These are phyloP conservation scores for Kwoniella europaea DNA, from an alignment of 768 basidiomycete species.

Conservation along the genomic window DNA sequence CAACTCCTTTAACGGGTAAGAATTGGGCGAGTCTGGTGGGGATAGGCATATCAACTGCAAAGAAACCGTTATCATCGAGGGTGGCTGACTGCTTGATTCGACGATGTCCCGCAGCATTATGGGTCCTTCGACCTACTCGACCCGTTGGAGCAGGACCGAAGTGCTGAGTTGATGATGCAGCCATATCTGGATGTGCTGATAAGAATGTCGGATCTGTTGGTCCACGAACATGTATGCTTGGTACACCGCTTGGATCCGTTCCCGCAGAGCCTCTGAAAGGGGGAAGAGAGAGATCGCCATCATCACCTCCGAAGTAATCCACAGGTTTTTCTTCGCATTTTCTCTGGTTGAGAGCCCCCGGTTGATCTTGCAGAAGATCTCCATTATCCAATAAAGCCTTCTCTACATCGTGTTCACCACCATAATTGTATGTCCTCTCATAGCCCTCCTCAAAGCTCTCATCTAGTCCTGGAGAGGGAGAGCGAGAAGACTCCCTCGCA, in stretches of 20 bases:
- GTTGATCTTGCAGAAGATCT: neutral
- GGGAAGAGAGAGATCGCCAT: constrained; percentile 37
- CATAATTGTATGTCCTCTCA: neutral
- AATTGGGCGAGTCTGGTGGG: constrained; percentile 54
- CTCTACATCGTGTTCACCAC: constrained; percentile 31
- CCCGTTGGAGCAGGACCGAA: constrained; percentile 57
- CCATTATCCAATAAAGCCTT: constrained; percentile 30
- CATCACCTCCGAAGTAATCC: constrained; percentile 13
- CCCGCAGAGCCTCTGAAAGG: constrained; percentile 19
- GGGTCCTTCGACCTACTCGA: constrained; percentile 47
- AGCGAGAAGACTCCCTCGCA: constrained; percentile 21
- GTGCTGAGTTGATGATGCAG: constrained; percentile 43
- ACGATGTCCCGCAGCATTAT: constrained; percentile 44
- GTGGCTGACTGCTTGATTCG: constrained; percentile 52
- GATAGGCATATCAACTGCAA: constrained; percentile 54
- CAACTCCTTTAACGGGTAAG: constrained; percentile 54
- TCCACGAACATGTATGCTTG: constrained; percentile 29
- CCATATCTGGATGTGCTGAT: constrained; percentile 12
- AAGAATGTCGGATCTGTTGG: constrained; percentile 18
- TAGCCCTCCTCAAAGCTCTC: constrained; percentile 28
- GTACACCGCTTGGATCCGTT: constrained; percentile 1
- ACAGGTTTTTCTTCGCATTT: constrained; percentile 28
- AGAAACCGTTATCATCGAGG: constrained; percentile 51
- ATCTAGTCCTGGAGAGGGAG: constrained; percentile 28
- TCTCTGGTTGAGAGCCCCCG: constrained; percentile 3